Base-by-base conservation (phyloP, 2,329 filamentous ascomycete genomes). In the Calonectria henricotiae region DNA sequence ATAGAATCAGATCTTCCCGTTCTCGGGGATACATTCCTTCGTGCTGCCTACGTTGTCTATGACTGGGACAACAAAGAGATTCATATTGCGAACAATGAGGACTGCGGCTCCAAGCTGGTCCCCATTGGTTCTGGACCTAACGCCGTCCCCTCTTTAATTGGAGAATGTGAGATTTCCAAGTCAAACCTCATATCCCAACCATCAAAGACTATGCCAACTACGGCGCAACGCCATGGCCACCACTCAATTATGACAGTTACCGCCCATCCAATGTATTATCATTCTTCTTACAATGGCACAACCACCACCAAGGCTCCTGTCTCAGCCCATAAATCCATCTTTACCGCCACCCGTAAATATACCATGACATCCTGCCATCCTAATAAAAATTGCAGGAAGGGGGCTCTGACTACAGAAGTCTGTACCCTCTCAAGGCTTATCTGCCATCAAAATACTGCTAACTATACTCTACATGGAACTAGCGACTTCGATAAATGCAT, bases 1-100 rank as follows among this genome's bases (percentile, higher is more conserved):
- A 25, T 27, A 1, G 5, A 8, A 8, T 15, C 44, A 77, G 77
- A 76, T n/a, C 79, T 81, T 67, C 81, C 80, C 17, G 79, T 86
- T 3, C 80, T 86, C 2, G 85, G 85, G 17, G 84, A 85, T 62
- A 84, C 83, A 6, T 86, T 86, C 76, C 79, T 86, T 35, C 80
- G 85, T 11, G 81, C 84, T 25, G 82, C 84, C 6, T 86, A 86
- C 32, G 82, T 84, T 20, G 83, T 86, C 30, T 85, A 80, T 65
- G 83, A 85, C 71, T 79, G 78, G 79, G 82, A 84, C 60, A 84
- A 85, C 75, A 75, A 77, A 27, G 78, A 81, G 30, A 75, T 85
- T 47, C 80, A 83, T 70, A 51, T 85, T 8, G 83, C 79, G 6
- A 80, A 81, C 62, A 81, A 80, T 23, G 79, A 78, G 47, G 80